Percentiles rank a stretch among this genome's conserved stretches.
Evolutionary conservation across 371 early-diverging fungal genomes (phyloP).

Genomic region (Mucor piriformis): DNA sequence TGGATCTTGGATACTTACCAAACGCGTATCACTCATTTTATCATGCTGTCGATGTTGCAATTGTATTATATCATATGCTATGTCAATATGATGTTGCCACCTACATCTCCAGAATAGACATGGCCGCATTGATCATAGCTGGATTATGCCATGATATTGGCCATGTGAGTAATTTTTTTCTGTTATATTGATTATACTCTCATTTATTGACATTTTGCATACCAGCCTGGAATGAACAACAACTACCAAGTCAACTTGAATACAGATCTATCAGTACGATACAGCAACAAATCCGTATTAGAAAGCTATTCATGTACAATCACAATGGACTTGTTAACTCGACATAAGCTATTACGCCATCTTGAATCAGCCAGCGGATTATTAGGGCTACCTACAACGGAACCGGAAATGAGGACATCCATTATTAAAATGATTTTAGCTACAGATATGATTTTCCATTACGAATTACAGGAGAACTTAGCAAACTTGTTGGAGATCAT

Average conservation of each 20-base stretch:
- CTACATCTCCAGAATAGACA: conserved; percentile 70
- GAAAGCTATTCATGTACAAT: conserved; percentile 85
- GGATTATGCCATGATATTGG: conserved; percentile 92
- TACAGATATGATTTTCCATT: conserved; percentile 92
- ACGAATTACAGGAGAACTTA: conserved; percentile 73
- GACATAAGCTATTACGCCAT: conserved; percentile 66
- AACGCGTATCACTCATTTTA: conserved; percentile 90
- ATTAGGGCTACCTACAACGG: conserved; percentile 44
- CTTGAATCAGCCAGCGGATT: conserved; percentile 31
- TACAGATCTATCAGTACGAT: conserved; percentile 70
- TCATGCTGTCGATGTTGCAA: conserved; percentile 87
- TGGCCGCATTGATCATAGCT: conserved; percentile 76
- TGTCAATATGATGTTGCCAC: conserved; percentile 61
- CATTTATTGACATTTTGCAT: neutral
- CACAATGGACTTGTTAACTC: conserved; percentile 67
- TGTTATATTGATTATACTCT: no score
- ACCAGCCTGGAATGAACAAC: conserved; percentile 88
- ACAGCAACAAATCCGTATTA: conserved; percentile 79
- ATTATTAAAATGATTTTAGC: conserved; percentile 74
- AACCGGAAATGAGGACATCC: conserved; percentile 52
- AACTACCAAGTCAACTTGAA: conserved; percentile 84
- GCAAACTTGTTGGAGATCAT: conserved; percentile 41
- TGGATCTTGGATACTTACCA: conserved; percentile 76
- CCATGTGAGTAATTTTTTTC: conserved; percentile 67
- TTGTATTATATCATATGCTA: conserved; percentile 78